phyloP scores from a whole-genome alignment of 139 green algal genomes.

The Chlamydomonas asymmetrica region DNA sequence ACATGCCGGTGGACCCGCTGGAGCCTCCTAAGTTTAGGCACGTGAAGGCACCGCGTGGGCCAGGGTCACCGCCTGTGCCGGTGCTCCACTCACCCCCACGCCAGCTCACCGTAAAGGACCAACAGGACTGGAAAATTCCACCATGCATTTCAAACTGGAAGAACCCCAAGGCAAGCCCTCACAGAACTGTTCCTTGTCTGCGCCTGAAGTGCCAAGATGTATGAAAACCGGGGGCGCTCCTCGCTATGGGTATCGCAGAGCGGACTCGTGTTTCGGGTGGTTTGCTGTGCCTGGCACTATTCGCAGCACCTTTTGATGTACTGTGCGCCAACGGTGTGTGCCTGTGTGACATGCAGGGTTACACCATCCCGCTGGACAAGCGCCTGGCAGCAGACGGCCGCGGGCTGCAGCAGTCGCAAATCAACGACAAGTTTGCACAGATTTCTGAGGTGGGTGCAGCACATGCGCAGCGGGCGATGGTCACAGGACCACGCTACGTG shows the following conservation, averaged over 20 bases:
- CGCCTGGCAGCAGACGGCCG: conserved; percentile 95
- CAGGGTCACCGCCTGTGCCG: conserved; percentile 92
- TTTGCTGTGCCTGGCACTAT: no score
- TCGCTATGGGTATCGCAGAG: no score
- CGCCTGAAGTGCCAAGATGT: no score
- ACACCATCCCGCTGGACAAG: conserved; percentile 99
- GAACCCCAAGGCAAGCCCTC: conserved; percentile 92
- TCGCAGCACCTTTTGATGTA: no score
- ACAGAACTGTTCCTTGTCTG: no score
- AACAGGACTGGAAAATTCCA: conserved; percentile 98
- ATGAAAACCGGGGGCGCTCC: no score
- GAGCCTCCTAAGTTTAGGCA: conserved; percentile 97
- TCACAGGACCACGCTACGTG: no score
- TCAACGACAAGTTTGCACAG: conserved; percentile 95
- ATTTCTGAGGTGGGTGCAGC: no score
- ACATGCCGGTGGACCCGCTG: conserved; percentile 94
- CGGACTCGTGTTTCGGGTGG: no score
- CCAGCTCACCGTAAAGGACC: conserved; percentile 83
- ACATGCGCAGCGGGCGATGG: no score
- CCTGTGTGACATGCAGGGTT: no score
- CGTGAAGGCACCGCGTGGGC: conserved; percentile 82
- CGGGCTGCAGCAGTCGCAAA: conserved; percentile 91
- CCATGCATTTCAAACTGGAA: conserved; percentile 99
- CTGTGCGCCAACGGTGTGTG: no score
- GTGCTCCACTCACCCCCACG: conserved; percentile 96